Conservation (phyloP, 2,329 filamentous ascomycete species). For the Colletotrichum noveboracense region DNA sequence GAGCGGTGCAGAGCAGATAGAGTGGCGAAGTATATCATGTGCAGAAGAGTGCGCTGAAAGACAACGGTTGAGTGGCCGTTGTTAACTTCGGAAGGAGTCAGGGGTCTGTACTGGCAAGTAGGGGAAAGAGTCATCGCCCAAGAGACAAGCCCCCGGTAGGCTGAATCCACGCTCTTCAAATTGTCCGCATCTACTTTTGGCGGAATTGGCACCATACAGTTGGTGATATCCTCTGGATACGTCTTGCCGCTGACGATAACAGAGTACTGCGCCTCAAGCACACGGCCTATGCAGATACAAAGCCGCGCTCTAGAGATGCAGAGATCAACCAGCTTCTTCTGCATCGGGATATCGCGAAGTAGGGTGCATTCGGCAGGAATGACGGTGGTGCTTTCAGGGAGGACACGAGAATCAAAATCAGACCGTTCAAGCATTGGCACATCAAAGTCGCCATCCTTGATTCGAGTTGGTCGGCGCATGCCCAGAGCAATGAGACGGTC, state of each 20-base stretch:
- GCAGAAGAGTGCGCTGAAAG: slow-evolving; percentile 81
- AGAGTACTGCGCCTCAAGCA: slow-evolving; percentile 87
- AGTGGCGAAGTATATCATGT: slow-evolving; percentile 94
- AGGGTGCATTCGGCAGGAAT: slow-evolving; percentile 74
- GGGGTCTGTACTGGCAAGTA: slow-evolving; percentile 70
- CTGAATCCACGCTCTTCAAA: slow-evolving; percentile 76
- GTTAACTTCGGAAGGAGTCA: slow-evolving; percentile 61
- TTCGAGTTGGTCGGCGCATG: slow-evolving; percentile 89
- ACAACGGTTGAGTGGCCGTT: slow-evolving; percentile 66
- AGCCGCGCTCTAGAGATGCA: slow-evolving; percentile 92
- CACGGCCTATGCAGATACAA: slow-evolving; percentile 86
- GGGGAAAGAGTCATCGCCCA: slow-evolving; percentile 78
- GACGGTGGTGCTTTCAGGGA: slow-evolving; percentile 71
- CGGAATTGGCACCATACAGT: too few species aligned
- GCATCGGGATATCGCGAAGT: slow-evolving; percentile 73
- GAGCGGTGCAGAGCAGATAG: slow-evolving; percentile 92
- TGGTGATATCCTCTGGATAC: too few species aligned
- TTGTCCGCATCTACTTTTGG: slow-evolving; percentile 95
- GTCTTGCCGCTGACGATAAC: too few species aligned
- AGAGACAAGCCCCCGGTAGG: slow-evolving; percentile 77
- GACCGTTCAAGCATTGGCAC: slow-evolving; percentile 85
- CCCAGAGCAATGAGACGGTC: slow-evolving; percentile 91
- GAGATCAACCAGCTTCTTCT: slow-evolving; percentile 81
- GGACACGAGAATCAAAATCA: slow-evolving; percentile 80
- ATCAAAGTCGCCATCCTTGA: slow-evolving; percentile 92